phyloP scores from a whole-genome alignment of 1,284 basidiomycete genomes.

The Sanguinoderma infundibulare region DNA sequence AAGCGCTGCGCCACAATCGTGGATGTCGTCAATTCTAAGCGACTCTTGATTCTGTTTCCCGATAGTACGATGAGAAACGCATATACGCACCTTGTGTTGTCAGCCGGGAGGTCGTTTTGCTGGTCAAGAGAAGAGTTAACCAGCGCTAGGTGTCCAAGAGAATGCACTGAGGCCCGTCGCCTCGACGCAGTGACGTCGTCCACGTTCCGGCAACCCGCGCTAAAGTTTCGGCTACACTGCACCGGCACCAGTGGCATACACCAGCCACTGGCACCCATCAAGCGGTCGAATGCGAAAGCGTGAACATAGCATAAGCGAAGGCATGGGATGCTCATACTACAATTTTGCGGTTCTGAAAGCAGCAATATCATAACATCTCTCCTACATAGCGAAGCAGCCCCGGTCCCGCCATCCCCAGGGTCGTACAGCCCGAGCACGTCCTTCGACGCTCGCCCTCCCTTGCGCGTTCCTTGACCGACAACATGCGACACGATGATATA shows the following conservation, averaged over 20 bases:
- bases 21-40: background rate
- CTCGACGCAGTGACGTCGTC: background rate
- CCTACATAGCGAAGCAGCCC: slow-evolving; percentile 24
- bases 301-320: slow-evolving; percentile 42
- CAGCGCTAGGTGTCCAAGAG: background rate
- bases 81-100: background rate
- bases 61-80: background rate
- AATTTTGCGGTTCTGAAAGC: slow-evolving; percentile 38
- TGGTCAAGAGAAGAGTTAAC: background rate
- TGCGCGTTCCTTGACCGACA: background rate
- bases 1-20: background rate
- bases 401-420: slow-evolving; percentile 26
- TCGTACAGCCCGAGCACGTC: slow-evolving; percentile 20
- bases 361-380: slow-evolving; percentile 32
- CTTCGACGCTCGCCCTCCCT: slow-evolving; percentile 17
- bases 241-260: no score
- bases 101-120: background rate
- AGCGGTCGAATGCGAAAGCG: slow-evolving; percentile 19
- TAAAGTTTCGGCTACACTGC: no score
- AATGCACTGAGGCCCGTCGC: background rate
- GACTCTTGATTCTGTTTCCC: background rate
- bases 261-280: no score
- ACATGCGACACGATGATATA: slow-evolving; percentile 1
- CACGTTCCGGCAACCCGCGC: background rate
- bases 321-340: slow-evolving; percentile 45